Percentiles rank a stretch among this genome's conserved stretches.
Evolutionary conservation across 371 early-diverging fungal species (phyloP).

Genomic region (Actinomucor elegans): DNA sequence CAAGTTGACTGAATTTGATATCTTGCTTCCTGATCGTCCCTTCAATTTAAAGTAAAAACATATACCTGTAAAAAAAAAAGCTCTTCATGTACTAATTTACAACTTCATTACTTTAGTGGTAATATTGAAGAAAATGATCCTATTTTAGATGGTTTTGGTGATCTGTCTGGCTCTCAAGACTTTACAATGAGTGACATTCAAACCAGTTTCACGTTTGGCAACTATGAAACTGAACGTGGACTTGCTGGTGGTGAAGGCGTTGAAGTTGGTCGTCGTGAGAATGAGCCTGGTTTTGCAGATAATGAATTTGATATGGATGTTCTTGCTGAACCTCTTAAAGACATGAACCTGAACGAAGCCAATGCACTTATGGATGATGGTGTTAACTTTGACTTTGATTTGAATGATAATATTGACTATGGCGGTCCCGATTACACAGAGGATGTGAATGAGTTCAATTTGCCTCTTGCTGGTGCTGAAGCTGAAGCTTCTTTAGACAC

Average conservation of each 20-base stretch:
- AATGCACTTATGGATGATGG: slow-evolving; percentile 19
- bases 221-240: slow-evolving; percentile 16
- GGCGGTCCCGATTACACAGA: not conserved
- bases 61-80: not conserved
- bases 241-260: slow-evolving; percentile 28
- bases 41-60: slow-evolving; percentile 40
- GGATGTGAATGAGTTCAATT: slow-evolving; percentile 1
- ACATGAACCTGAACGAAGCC: slow-evolving; percentile 41
- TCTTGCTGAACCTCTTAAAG: slow-evolving; percentile 38
- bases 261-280: slow-evolving; percentile 46
- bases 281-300: slow-evolving; percentile 32
- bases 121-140: slow-evolving; percentile 18
- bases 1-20: slow-evolving; percentile 85
- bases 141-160: slow-evolving; percentile 29
- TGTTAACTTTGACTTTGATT: slow-evolving; percentile 55
- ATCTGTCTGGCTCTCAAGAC: slow-evolving; percentile 54
- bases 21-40: slow-evolving; percentile 78
- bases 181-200: slow-evolving; percentile 54
- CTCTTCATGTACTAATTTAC: not conserved
- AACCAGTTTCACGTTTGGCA: slow-evolving; percentile 12
- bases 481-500: slow-evolving; percentile 19
- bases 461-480: not conserved
- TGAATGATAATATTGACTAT: slow-evolving; percentile 44
- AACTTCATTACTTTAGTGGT: not conserved
- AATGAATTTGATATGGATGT: slow-evolving; percentile 25